Conservation (phyloP, 2,329 filamentous ascomycete genomes). For the Endocalyx cinctus region DNA sequence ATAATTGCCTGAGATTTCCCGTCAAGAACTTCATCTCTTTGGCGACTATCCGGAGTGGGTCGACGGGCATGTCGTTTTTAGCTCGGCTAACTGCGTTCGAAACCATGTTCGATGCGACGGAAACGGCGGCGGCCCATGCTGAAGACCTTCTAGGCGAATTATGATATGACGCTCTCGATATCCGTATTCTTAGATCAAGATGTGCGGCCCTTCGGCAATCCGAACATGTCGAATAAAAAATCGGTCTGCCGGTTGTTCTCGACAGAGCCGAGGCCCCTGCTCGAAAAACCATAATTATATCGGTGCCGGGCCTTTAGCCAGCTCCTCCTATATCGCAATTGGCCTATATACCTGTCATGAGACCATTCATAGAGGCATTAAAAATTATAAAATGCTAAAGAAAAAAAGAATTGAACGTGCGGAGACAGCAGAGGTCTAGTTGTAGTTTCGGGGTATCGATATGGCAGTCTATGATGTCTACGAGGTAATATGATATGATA, state of each 20-base stretch:
- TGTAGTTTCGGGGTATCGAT: no score
- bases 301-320: constrained; percentile 11
- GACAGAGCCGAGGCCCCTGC: constrained; percentile 48
- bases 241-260: constrained; percentile 30
- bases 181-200: constrained; percentile 29
- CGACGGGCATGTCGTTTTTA: constrained; percentile 67
- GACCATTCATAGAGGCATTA: no score
- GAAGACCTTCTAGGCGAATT: constrained; percentile 46
- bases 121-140: constrained; percentile 72
- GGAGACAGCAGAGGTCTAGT: no score
- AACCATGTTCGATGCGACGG: constrained; percentile 66
- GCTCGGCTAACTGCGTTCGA: constrained; percentile 60
- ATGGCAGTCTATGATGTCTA: no score
- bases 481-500: no score
- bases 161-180: constrained; percentile 37
- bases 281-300: constrained; percentile 47
- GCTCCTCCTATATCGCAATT: constrained; percentile 28
- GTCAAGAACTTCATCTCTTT: constrained; percentile 97
- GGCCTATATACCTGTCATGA: no score
- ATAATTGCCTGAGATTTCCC: constrained; percentile 86
- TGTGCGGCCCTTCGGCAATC: constrained; percentile 31
- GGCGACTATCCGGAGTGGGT: constrained; percentile 83
- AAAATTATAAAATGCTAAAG: no score
- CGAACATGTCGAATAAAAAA: constrained; percentile 34
- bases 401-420: no score